These are phyloP conservation scores for Fragilaria radians DNA, from an alignment of 108 stramenopile species.

Conservation along the genomic window DNA sequence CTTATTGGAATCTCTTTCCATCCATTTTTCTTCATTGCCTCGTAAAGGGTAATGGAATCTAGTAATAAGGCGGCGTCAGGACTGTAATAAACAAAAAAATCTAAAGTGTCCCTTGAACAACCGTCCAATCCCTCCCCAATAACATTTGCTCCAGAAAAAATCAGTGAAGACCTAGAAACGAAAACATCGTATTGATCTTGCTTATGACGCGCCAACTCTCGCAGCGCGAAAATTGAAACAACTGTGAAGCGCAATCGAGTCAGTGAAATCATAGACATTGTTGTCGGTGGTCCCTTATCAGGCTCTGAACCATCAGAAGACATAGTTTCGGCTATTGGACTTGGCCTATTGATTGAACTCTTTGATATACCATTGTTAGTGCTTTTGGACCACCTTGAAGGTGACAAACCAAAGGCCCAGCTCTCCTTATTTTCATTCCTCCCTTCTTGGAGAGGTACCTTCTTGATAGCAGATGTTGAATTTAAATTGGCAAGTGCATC, in stretches of 20 bases:
- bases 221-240: constrained; percentile 59
- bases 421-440: background rate
- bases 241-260: constrained; percentile 67
- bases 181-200: constrained; percentile 33
- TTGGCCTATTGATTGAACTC: constrained; percentile 16
- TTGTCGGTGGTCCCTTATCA: constrained; percentile 49
- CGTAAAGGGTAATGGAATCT: constrained; percentile 38
- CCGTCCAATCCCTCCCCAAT: constrained; percentile 70
- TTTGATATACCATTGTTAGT: constrained; percentile 3
- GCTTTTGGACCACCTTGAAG: constrained; percentile 7
- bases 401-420: constrained; percentile 12
- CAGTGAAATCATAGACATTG: constrained; percentile 53
- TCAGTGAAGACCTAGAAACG: constrained; percentile 51
- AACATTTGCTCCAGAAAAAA: constrained; percentile 53
- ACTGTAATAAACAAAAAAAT: constrained; percentile 66
- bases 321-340: constrained; percentile 36
- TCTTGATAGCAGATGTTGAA: constrained; percentile 1
- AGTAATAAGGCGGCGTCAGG: constrained; percentile 54
- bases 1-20: constrained; percentile 29
- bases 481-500: constrained; percentile 44
- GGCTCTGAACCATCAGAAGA: background rate
- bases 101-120: constrained; percentile 59
- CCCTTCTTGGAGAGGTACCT: constrained; percentile 3
- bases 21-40: constrained; percentile 24
- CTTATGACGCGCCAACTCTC: constrained; percentile 63